These are phyloP conservation scores for Grigorovia humatica DNA, from an alignment of 805 yeast genomes.

Conservation along the genomic window DNA sequence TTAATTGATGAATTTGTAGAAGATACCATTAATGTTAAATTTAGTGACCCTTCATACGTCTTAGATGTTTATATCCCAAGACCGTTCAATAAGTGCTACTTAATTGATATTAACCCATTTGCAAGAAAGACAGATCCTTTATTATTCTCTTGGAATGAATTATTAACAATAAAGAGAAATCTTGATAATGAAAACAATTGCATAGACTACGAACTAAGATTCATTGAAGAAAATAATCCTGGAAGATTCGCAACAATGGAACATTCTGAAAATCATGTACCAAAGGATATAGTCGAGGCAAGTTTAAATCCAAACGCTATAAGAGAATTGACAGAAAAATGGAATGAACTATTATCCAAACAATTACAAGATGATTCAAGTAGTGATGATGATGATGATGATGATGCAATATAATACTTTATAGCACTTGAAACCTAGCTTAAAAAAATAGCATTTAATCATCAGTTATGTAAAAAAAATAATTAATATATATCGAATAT, in stretches of 20 bases:
- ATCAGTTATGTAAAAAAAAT: background rate
- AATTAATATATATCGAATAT: background rate
- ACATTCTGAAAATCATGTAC: constrained; percentile 85
- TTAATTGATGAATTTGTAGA: constrained; percentile 48
- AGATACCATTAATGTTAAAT: constrained; percentile 35
- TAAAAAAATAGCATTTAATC: no score
- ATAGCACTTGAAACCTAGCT: no score
- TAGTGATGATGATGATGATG: constrained; percentile 8
- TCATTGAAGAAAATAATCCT: constrained; percentile 58
- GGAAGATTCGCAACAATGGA: constrained; percentile 73
- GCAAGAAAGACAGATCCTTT: constrained; percentile 67
- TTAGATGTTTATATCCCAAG: constrained; percentile 78
- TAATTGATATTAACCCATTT: constrained; percentile 85
- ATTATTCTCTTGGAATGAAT: constrained; percentile 77
- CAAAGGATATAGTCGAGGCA: constrained; percentile 83
- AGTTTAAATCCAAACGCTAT: constrained; percentile 56
- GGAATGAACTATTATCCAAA: constrained; percentile 36
- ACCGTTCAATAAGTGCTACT: constrained; percentile 52
- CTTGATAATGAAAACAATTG: background rate
- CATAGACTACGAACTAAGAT: constrained; percentile 41
- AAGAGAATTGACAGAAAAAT: constrained; percentile 54
- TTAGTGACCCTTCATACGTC: constrained; percentile 49
- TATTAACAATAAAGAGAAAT: constrained; percentile 28
- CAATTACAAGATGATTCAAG: constrained; percentile 18
- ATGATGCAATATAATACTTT: constrained; percentile 1